Base-by-base conservation (phyloP, 495 filamentous ascomycete species). In the Penicillium lividum region DNA sequence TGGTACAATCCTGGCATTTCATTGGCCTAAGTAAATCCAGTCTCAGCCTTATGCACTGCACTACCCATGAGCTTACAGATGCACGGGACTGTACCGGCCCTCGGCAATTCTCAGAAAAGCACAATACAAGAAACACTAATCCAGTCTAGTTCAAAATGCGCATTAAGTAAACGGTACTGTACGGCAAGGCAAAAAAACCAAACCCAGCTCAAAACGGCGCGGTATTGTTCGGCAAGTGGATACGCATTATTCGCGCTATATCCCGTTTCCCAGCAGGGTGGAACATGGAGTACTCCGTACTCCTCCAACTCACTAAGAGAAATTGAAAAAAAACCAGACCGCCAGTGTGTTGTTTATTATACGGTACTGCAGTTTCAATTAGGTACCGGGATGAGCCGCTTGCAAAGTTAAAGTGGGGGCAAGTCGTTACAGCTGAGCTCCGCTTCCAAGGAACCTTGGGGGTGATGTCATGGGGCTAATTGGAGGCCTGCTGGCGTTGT, bases 341-440 rank as follows among this genome's bases (percentile, higher is more conserved):
- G 33, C 33, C 13, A 36, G 33, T 11, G 33, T 11, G 9, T 11
- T 36, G 9, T 36, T 11, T 36, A 1, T 36, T 36, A 36, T 36
- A 36, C 33, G 33, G 33, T 36, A 36, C 8, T 3, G 8, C 33
- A 4, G 33, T 36, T 36, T 11, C 9, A 36, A 36, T 11, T 11
- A 36, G 22, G 36, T 51, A 57, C 47, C 55, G 55, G 55, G 55
- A 44, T 33, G 47, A 51, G 46, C 55, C 47, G 55, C 47, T 33
- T 22, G 28, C 7, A 44, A 57, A 45, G 7, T 34, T 40, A 5
- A 33, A 38, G 54, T 50, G 54, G 45, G 46, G 54, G 9, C 8
- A 27, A 3, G 36, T n/a, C 5, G 31, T 49, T 13, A 27, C 13
- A 36, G 10, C 8, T 1, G 44, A 7, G 13, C 31, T 31, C 54